phyloP scores from a whole-genome alignment of 345 rosid genomes.

The Euclidium syriacum region DNA sequence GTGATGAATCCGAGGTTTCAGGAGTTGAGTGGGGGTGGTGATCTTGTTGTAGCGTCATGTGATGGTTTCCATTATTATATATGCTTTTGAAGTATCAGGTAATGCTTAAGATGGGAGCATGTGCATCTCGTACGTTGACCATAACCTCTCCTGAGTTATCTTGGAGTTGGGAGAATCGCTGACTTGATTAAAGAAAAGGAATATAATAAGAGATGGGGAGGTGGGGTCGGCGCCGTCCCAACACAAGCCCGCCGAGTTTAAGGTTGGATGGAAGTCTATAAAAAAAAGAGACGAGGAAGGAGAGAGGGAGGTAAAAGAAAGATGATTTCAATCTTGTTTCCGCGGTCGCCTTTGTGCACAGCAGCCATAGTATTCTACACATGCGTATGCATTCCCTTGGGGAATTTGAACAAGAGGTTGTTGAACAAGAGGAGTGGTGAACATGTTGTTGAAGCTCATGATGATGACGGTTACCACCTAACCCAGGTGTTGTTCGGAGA shows the following conservation, averaged over 20 bases:
- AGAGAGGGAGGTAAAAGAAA: constrained; percentile 14
- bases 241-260: constrained; percentile 27
- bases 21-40: constrained; percentile 12
- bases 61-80: constrained; percentile 16
- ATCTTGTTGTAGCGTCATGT: constrained; percentile 11
- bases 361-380: constrained; percentile 52
- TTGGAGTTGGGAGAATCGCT: constrained; percentile 24
- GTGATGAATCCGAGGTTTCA: constrained; percentile 22
- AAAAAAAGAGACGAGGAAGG: neutral
- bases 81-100: constrained; percentile 16
- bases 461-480: constrained; percentile 10
- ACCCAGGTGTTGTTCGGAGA: constrained; percentile 36
- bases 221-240: constrained; percentile 74
- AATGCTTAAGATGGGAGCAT: constrained; percentile 25
- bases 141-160: constrained; percentile 15
- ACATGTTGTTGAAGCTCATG: neutral
- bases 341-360: constrained; percentile 38
- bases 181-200: constrained; percentile 15
- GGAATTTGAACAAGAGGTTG: constrained; percentile 29
- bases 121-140: constrained; percentile 30
- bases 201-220: constrained; percentile 18
- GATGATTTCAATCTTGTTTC: constrained; percentile 47
- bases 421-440: constrained; percentile 2
- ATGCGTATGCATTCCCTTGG: constrained; percentile 46
- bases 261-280: constrained; percentile 21